Evolutionary conservation across 2,329 filamentous ascomycete species (phyloP).

Genomic region (Colletotrichum sp.): DNA sequence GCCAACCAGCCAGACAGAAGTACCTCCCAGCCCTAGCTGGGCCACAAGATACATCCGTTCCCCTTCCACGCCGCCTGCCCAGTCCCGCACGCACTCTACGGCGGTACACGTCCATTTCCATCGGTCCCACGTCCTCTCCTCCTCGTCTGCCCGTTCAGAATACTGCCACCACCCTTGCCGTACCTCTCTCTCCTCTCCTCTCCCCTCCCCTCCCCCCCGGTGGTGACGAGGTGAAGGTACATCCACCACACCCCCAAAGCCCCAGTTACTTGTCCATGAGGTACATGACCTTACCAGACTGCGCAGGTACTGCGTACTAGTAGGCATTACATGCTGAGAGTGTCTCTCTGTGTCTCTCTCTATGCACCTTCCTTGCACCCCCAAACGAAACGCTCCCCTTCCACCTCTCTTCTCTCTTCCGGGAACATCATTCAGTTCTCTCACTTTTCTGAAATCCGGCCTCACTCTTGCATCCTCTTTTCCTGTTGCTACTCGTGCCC

Average conservation of each 20-base stretch:
- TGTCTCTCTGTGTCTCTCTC: neutral
- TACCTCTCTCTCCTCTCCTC: neutral
- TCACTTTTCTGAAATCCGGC: neutral
- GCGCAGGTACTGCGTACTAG: neutral
- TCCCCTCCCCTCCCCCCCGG: neutral
- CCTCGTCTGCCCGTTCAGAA: neutral
- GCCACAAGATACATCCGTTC: neutral
- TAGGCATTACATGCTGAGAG: neutral
- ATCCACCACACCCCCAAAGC: neutral
- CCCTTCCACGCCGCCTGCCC: neutral
- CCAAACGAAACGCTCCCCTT: constrained; percentile 19
- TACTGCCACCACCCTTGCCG: neutral
- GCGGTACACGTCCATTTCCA: neutral
- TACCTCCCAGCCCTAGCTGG: neutral
- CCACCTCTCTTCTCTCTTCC: neutral
- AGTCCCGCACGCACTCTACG: neutral
- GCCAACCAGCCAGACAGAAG: neutral
- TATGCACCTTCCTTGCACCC: constrained; percentile 8
- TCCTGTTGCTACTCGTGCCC: neutral
- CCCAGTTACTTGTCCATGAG: neutral
- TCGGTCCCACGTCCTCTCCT: neutral
- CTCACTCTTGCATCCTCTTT: neutral
- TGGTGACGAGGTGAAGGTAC: neutral
- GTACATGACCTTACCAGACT: neutral
- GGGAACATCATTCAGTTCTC: neutral